Conservation (phyloP, 768 basidiomycete species). For the Kwoniella sp. region DNA sequence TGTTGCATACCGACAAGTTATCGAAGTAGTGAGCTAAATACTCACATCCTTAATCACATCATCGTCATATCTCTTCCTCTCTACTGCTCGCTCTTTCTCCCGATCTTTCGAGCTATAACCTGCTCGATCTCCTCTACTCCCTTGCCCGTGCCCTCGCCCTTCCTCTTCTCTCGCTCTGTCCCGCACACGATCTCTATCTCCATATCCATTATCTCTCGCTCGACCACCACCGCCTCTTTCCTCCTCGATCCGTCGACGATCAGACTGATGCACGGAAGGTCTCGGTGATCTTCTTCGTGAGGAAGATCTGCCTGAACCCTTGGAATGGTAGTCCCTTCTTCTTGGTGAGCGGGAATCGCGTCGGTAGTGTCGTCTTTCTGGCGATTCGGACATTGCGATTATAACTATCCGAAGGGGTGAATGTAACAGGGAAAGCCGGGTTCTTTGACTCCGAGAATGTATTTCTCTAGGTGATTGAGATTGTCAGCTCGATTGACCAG, state of each 20-base stretch:
- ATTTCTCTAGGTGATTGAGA: too few relatives aligned
- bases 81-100: slow-evolving; percentile 49
- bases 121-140: too few relatives aligned
- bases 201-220: slow-evolving; percentile 47
- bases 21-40: not conserved
- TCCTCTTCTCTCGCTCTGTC: slow-evolving; percentile 15
- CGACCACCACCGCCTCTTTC: slow-evolving; percentile 8
- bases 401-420: not conserved
- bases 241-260: slow-evolving; percentile 12
- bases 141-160: slow-evolving; percentile 4
- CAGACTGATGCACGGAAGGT: slow-evolving; percentile 5
- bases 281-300: slow-evolving; percentile 31
- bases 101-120: slow-evolving; percentile 48
- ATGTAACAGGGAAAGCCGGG: too few relatives aligned
- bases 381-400: slow-evolving; percentile 20
- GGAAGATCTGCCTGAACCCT: slow-evolving; percentile 38
- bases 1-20: not conserved
- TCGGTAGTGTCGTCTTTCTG: slow-evolving; percentile 22
- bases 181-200: slow-evolving; percentile 31
- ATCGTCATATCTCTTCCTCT: slow-evolving; percentile 49
- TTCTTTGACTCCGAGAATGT: too few relatives aligned
- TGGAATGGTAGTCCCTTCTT: slow-evolving; percentile 26
- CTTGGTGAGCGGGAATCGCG: slow-evolving; percentile 35
- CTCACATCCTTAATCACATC: slow-evolving; percentile 35
- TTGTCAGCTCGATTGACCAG: too few relatives aligned